phyloP scores from a whole-genome alignment of 2,329 filamentous ascomycete species.

The Zymoseptoria passerinii region DNA sequence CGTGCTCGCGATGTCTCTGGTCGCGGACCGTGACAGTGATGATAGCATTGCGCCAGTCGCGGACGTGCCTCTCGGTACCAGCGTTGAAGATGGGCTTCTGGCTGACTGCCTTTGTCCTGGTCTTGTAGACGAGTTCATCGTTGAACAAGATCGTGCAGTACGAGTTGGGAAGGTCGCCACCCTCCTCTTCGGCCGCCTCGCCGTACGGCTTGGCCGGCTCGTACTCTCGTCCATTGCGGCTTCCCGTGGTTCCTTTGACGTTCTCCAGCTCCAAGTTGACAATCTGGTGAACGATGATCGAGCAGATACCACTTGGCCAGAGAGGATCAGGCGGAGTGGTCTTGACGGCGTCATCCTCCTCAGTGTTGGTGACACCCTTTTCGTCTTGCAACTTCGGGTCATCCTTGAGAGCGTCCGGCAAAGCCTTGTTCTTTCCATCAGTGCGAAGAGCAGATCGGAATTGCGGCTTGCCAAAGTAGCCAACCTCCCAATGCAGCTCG shows the following conservation, averaged over 20 bases:
- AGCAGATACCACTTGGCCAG: conserved; percentile 86
- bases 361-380: conserved; percentile 66
- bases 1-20: conserved; percentile 80
- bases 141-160: conserved; percentile 92
- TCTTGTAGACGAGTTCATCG: conserved; percentile 84
- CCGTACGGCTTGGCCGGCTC: conserved; percentile 80
- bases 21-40: conserved; percentile 85
- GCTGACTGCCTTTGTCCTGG: conserved; percentile 85
- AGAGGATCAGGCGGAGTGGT: conserved; percentile 92
- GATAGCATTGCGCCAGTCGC: conserved; percentile 84
- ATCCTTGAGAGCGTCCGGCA: conserved; percentile 66
- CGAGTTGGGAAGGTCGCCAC: conserved; percentile 71
- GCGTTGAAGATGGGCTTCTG: conserved; percentile 97
- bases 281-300: conserved; percentile 84
- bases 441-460: conserved; percentile 78
- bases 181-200: conserved; percentile 76
- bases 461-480: conserved; percentile 85
- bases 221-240: conserved; percentile 74
- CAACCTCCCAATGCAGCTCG: conserved; percentile 91
- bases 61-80: conserved; percentile 83
- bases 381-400: conserved; percentile 76
- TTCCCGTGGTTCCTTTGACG: conserved; percentile 74
- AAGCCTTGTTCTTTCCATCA: conserved; percentile 70
- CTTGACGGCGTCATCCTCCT: conserved; percentile 73
- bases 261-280: conserved; percentile 91